Percentiles rank a stretch among this genome's conserved stretches.
Evolutionary conservation across 1,139 yeast species (phyloP).

Genomic region (Saccharomyces hybrid): DNA sequence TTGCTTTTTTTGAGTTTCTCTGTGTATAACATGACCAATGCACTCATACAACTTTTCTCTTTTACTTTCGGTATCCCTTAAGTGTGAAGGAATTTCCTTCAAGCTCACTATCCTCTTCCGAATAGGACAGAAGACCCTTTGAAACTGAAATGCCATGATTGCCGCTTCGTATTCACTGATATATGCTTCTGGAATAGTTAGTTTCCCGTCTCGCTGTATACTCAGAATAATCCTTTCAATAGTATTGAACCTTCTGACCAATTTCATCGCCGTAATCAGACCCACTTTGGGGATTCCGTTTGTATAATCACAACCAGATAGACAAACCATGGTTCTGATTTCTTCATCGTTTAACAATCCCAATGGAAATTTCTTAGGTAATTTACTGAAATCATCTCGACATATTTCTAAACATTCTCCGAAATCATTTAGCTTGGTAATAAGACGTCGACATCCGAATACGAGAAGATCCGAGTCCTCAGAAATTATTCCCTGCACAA

Average conservation of each 20-base stretch:
- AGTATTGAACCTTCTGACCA: slow-evolving; percentile 46
- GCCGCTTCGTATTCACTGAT: slow-evolving; percentile 59
- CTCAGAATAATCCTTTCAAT: slow-evolving; percentile 52
- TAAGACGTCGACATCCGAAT: slow-evolving; percentile 70
- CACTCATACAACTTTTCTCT: slow-evolving; percentile 44
- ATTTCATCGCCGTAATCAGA: slow-evolving; percentile 60
- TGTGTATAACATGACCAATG: slow-evolving; percentile 46
- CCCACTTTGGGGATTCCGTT: slow-evolving; percentile 81
- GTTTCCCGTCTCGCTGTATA: slow-evolving; percentile 56
- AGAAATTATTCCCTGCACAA: slow-evolving; percentile 79
- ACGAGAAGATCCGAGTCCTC: slow-evolving; percentile 91
- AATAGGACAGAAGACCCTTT: slow-evolving; percentile 73
- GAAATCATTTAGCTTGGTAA: slow-evolving; percentile 73
- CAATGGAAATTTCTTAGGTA: slow-evolving; percentile 40
- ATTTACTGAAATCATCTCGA: slow-evolving; percentile 44
- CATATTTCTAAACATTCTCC: slow-evolving; percentile 70
- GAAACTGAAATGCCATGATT: slow-evolving; percentile 72
- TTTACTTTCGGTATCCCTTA: slow-evolving; percentile 10
- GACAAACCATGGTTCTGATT: slow-evolving; percentile 68
- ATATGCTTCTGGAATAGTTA: slow-evolving; percentile 50
- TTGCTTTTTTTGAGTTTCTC: slow-evolving; percentile 14
- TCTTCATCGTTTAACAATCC: slow-evolving; percentile 47
- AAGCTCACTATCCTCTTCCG: slow-evolving; percentile 45
- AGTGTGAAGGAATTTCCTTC: slow-evolving; percentile 45
- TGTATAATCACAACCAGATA: slow-evolving; percentile 95